Evolutionary conservation across 2,329 filamentous ascomycete genomes (phyloP).

Genomic region (Diaporthe vaccinii): DNA sequence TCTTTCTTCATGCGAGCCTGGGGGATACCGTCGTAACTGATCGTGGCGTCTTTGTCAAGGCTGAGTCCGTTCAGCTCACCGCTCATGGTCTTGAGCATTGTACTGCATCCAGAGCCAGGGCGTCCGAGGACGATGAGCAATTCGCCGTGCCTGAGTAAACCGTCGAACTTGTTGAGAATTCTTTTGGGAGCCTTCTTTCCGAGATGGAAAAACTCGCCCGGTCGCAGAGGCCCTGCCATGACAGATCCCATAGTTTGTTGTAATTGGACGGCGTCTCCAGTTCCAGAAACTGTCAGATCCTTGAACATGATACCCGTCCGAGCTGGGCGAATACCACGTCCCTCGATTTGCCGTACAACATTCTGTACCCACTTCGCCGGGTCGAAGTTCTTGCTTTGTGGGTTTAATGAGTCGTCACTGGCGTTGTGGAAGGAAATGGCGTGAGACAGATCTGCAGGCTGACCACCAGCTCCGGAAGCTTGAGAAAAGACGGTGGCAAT

Average conservation of each 20-base stretch:
- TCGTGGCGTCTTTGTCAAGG: conserved; percentile 61
- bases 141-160: conserved; percentile 74
- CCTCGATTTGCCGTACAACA: conserved; percentile 60
- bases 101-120: conserved; percentile 75
- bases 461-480: background rate
- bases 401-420: conserved; percentile 54
- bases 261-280: conserved; percentile 75
- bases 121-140: conserved; percentile 78
- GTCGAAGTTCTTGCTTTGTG: conserved; percentile 55
- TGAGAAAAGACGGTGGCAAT: conserved; percentile 32
- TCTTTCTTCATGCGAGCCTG: conserved; percentile 67
- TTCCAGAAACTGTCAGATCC: conserved; percentile 75
- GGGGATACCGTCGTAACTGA: conserved; percentile 75
- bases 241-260: conserved; percentile 76
- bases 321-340: conserved; percentile 66
- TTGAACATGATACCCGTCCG: conserved; percentile 74
- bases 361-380: conserved; percentile 57
- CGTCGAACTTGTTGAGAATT: conserved; percentile 75
- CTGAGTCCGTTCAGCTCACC: conserved; percentile 72
- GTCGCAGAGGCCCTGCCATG: conserved; percentile 68
- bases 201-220: conserved; percentile 67
- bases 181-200: conserved; percentile 63
- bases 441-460: conserved; percentile 8
- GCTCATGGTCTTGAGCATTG: conserved; percentile 72
- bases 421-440: conserved; percentile 34